These are phyloP conservation scores for Aspergillus clavatus DNA, from an alignment of 2,329 filamentous ascomycete species.

Conservation along the genomic window DNA sequence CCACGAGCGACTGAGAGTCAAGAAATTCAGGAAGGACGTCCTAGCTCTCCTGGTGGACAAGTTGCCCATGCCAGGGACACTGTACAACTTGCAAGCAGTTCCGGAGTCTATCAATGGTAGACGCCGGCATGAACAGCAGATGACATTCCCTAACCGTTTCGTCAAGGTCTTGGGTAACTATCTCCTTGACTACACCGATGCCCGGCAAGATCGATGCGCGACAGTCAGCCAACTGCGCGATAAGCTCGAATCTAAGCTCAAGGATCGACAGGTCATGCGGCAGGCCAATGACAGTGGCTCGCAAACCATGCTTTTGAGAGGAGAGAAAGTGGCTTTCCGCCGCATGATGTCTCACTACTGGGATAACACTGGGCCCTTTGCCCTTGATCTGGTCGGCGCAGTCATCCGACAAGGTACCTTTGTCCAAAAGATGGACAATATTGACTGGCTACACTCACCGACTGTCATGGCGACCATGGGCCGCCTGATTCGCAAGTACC, in stretches of 20 bases:
- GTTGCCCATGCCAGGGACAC: slow-evolving; percentile 62
- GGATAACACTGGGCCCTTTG: slow-evolving; percentile 38
- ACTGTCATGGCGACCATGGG: slow-evolving; percentile 58
- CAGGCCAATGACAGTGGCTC: slow-evolving; percentile 35
- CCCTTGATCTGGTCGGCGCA: slow-evolving; percentile 39
- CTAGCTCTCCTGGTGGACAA: slow-evolving; percentile 43
- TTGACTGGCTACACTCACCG: slow-evolving; percentile 75
- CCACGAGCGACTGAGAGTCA: slow-evolving; percentile 57
- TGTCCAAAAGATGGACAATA: slow-evolving; percentile 60
- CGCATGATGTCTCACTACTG: slow-evolving; percentile 43
- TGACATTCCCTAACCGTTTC: slow-evolving; percentile 55
- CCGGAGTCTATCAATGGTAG: slow-evolving; percentile 32
- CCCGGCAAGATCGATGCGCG: slow-evolving; percentile 19
- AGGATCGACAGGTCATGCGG: slow-evolving; percentile 35
- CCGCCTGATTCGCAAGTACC: slow-evolving; percentile 56
- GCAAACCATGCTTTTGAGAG: slow-evolving; percentile 8
- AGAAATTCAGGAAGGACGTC: slow-evolving; percentile 58
- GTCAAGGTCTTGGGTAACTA: slow-evolving; percentile 46
- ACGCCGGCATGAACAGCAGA: slow-evolving; percentile 9
- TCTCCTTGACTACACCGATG: slow-evolving; percentile 33
- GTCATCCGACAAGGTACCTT: slow-evolving; percentile 43
- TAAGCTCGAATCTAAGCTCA: slow-evolving; percentile 47
- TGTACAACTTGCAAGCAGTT: slow-evolving; percentile 54
- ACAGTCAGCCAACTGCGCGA: slow-evolving; percentile 51
- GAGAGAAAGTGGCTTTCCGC: slow-evolving; percentile 30